Evolutionary conservation across 768 basidiomycete genomes (phyloP).

Genomic region (Suillus spraguei): DNA sequence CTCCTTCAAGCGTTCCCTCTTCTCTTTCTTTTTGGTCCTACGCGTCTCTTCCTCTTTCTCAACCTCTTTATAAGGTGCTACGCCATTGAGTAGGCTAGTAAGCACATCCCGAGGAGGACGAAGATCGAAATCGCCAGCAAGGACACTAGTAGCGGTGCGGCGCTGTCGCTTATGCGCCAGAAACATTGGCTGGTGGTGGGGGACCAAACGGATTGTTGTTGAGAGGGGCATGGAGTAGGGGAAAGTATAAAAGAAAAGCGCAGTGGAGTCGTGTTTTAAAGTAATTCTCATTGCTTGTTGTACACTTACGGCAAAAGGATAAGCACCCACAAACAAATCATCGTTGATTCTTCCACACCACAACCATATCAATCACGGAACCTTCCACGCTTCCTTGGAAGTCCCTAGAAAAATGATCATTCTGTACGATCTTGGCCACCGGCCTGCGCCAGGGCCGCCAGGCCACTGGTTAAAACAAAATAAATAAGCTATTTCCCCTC

Average conservation of each 20-base stretch:
- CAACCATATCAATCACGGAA: slow-evolving; percentile 19
- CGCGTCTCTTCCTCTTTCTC: slow-evolving; percentile 63
- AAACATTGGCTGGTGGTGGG: slow-evolving; percentile 17
- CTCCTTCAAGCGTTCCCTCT: slow-evolving; percentile 50
- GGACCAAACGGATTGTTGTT: slow-evolving; percentile 26
- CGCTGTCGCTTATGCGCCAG: slow-evolving; percentile 40
- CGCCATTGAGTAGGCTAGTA: slow-evolving; percentile 78
- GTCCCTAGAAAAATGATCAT: slow-evolving; percentile 11
- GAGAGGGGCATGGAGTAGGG: slow-evolving; percentile 12
- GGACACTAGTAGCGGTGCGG: slow-evolving; percentile 74
- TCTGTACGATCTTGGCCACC: slow-evolving; percentile 1
- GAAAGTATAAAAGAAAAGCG: slow-evolving; percentile 26
- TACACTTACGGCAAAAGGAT: slow-evolving; percentile 38
- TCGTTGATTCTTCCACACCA: slow-evolving; percentile 29
- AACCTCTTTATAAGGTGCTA: slow-evolving; percentile 62
- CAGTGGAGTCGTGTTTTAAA: slow-evolving; percentile 36
- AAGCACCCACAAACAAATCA: slow-evolving; percentile 38
- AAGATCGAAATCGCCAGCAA: slow-evolving; percentile 75
- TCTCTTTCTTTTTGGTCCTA: slow-evolving; percentile 54
- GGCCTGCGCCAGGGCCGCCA: slow-evolving; percentile 5
- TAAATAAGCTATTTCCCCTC: neutral
- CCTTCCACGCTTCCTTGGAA: slow-evolving; percentile 15
- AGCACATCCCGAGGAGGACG: slow-evolving; percentile 72
- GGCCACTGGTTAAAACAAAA: neutral
- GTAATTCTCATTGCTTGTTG: slow-evolving; percentile 37